Evolutionary conservation across 257 asterid species (phyloP).

Genomic region (Scutellaria minor): DNA sequence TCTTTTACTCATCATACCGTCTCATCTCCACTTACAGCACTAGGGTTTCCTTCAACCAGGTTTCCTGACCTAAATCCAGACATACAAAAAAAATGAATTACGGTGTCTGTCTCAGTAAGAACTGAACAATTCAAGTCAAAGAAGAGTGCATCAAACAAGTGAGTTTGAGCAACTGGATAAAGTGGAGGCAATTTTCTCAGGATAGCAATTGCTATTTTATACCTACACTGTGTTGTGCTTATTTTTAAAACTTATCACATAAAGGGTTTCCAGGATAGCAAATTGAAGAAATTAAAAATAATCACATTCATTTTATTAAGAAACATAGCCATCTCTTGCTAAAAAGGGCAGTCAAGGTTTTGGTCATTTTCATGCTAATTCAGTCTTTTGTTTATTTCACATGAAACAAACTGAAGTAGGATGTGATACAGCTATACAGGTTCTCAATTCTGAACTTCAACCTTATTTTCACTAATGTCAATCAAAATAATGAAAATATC

Average conservation of each 20-base stretch:
- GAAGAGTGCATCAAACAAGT: slow-evolving; percentile 23
- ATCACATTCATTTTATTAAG: slow-evolving; percentile 26
- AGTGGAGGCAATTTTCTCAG: slow-evolving; percentile 30
- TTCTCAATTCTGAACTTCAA: slow-evolving; percentile 21
- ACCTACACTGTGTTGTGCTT: slow-evolving; percentile 13
- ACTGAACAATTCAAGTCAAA: slow-evolving; percentile 19
- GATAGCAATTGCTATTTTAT: slow-evolving; percentile 9
- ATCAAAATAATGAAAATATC: slow-evolving; percentile 10
- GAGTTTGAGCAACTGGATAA: slow-evolving; percentile 21
- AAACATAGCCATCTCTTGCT: slow-evolving; percentile 10
- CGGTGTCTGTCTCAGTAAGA: not conserved
- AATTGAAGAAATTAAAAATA: slow-evolving; percentile 13
- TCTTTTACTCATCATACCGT: slow-evolving; percentile 65
- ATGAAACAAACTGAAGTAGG: slow-evolving; percentile 4
- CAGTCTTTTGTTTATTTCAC: slow-evolving; percentile 22
- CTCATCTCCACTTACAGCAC: slow-evolving; percentile 93
- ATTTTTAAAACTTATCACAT: slow-evolving; percentile 9
- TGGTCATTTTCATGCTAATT: slow-evolving; percentile 27
- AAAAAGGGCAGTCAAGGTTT: slow-evolving; percentile 12
- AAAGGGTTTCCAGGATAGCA: slow-evolving; percentile 16
- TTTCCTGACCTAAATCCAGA: slow-evolving; percentile 79
- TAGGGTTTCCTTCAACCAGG: slow-evolving; percentile 89
- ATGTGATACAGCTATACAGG: slow-evolving; percentile 11
- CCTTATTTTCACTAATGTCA: slow-evolving; percentile 19
- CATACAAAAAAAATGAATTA: slow-evolving; percentile 35